phyloP scores from a whole-genome alignment of 352 stramenopile species.

The Phytophthora idaei region DNA sequence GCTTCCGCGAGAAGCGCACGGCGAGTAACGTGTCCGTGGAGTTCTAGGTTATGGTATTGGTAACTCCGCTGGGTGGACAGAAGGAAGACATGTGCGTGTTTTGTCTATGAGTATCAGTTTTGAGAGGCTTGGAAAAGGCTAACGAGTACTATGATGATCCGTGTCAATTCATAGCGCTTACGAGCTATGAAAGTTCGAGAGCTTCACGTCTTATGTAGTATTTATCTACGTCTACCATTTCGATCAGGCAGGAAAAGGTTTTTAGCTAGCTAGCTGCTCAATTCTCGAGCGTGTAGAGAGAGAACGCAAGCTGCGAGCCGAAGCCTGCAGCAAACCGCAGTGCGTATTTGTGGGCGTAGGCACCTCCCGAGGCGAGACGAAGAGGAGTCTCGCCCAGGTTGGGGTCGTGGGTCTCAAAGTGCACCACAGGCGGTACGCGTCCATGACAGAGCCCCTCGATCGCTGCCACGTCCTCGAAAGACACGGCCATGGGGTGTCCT shows the following conservation, averaged over 20 bases:
- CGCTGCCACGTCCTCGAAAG: constrained; percentile 96
- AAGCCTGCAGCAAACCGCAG: constrained; percentile 96
- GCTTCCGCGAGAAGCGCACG: constrained; percentile 51
- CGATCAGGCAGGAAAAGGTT: constrained; percentile 5
- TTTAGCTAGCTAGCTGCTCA: constrained; percentile 10
- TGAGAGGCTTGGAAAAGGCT: constrained; percentile 1
- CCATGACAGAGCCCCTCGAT: constrained; percentile 91
- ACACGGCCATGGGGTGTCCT: constrained; percentile 96
- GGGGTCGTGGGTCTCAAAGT: constrained; percentile 90
- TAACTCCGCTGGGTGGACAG: constrained; percentile 14
- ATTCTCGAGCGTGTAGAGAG: constrained; percentile 88
- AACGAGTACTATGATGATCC: constrained; percentile 18
- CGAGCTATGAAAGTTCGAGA: not conserved
- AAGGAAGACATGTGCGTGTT: constrained; percentile 20
- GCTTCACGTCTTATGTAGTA: constrained; percentile 12
- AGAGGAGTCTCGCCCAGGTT: constrained; percentile 58
- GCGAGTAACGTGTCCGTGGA: constrained; percentile 66
- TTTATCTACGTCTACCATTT: constrained; percentile 24
- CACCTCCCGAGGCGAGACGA: constrained; percentile 59
- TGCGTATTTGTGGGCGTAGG: constrained; percentile 90
- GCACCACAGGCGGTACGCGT: constrained; percentile 90
- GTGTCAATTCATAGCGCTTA: constrained; percentile 5
- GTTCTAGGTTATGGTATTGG: constrained; percentile 45
- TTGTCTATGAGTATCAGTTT: constrained; percentile 27
- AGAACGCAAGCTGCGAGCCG: constrained; percentile 96